Evolutionary conservation across 371 early-diverging fungal species (phyloP).

Genomic region (Gilbertella persicaria): DNA sequence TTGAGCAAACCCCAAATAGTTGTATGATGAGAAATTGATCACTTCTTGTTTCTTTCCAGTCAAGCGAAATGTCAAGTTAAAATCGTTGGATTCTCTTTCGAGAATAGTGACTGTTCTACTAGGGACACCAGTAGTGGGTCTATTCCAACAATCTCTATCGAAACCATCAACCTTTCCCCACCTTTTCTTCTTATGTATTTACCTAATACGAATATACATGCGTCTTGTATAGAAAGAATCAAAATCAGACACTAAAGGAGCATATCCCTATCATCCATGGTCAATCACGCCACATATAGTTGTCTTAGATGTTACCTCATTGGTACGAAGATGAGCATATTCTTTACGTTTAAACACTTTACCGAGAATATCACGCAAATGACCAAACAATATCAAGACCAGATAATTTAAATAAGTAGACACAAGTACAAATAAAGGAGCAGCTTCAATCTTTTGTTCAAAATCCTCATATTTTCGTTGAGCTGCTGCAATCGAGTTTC

Average conservation of each 20-base stretch:
- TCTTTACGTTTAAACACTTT: slow-evolving; percentile 71
- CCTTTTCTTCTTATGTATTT: no score
- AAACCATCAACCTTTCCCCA: no score
- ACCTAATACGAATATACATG: slow-evolving; percentile 89
- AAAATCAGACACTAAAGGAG: slow-evolving; percentile 92
- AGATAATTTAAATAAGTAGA: slow-evolving; percentile 96
- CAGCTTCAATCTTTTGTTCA: slow-evolving; percentile 52
- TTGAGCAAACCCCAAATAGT: slow-evolving; percentile 99
- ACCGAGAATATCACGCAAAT: slow-evolving; percentile 88
- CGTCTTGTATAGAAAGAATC: slow-evolving; percentile 98
- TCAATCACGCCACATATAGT: background rate
- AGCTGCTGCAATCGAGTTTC: slow-evolving; percentile 52
- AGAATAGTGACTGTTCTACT: slow-evolving; percentile 27
- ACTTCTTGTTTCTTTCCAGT: slow-evolving; percentile 82
- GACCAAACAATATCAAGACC: slow-evolving; percentile 93
- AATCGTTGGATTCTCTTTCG: slow-evolving; percentile 31
- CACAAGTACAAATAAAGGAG: slow-evolving; percentile 76
- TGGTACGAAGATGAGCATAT: slow-evolving; percentile 71
- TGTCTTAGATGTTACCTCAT: slow-evolving; percentile 50
- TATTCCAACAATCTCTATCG: slow-evolving; percentile 70
- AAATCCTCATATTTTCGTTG: slow-evolving; percentile 45
- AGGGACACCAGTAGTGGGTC: slow-evolving; percentile 30
- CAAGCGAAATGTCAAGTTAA: slow-evolving; percentile 41
- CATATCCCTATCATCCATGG: slow-evolving; percentile 64
- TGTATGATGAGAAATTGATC: slow-evolving; percentile 98